Percentiles rank a stretch among this genome's conserved stretches.
These are phyloP conservation scores for Calonectria pteridis DNA, from an alignment of 2,329 filamentous ascomycete genomes.

Conservation along the genomic window DNA sequence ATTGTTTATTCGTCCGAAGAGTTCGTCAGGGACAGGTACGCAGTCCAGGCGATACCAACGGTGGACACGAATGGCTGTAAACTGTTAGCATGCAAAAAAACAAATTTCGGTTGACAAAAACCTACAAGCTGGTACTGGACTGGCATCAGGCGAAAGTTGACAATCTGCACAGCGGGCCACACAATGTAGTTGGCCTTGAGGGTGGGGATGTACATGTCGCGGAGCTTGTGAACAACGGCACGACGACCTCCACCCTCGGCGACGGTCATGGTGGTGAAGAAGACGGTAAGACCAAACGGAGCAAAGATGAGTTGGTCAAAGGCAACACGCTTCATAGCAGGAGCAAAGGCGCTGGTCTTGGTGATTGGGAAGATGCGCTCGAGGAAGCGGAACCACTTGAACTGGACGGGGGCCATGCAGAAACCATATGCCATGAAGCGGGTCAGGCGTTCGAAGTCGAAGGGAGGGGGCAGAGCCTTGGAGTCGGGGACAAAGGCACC, in stretches of 20 bases:
- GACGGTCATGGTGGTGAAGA: slow-evolving; percentile 97
- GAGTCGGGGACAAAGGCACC: slow-evolving; percentile 78
- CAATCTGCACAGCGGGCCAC: slow-evolving; percentile 94
- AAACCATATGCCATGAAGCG: slow-evolving; percentile 99
- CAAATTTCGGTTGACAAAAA: slow-evolving; percentile 35
- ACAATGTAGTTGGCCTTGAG: slow-evolving; percentile 96
- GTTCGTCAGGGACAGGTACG: slow-evolving; percentile 93
- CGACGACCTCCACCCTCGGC: slow-evolving; percentile 90
- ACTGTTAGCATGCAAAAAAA: slow-evolving; percentile 20
- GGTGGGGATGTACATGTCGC: slow-evolving; percentile 93
- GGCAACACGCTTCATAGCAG: slow-evolving; percentile 89
- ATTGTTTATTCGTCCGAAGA: slow-evolving; percentile 74
- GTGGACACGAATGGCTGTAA: slow-evolving; percentile 92
- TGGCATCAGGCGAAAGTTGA: slow-evolving; percentile 96
- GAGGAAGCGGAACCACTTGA: slow-evolving; percentile 94
- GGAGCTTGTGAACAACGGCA: slow-evolving; percentile 85
- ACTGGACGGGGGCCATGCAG: slow-evolving; percentile 94
- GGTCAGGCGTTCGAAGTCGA: slow-evolving; percentile 94
- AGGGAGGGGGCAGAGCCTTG: slow-evolving; percentile 78
- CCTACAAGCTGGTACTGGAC: slow-evolving; percentile 96
- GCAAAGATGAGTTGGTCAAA: slow-evolving; percentile 96
- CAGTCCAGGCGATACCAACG: slow-evolving; percentile 96
- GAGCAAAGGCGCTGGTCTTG: slow-evolving; percentile 78
- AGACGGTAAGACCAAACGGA: slow-evolving; percentile 85
- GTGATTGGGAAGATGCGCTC: slow-evolving; percentile 86